phyloP scores from a whole-genome alignment of 164 flowering plant genomes.

The Nymphaea thermarum region DNA sequence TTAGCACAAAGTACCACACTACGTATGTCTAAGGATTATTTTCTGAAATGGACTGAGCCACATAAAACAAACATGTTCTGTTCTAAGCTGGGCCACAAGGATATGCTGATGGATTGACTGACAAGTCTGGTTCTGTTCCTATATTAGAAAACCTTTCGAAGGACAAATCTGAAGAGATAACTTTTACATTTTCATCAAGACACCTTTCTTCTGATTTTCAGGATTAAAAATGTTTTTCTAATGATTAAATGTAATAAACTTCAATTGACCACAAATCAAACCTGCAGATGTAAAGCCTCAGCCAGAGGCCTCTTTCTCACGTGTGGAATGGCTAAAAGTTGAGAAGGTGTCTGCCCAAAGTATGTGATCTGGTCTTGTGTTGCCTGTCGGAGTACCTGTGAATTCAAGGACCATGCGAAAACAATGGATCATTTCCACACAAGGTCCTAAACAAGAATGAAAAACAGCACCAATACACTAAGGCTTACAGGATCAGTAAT shows the following conservation, averaged over 20 bases:
- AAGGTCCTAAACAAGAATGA: not conserved
- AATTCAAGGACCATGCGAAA: not conserved
- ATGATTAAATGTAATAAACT: not conserved
- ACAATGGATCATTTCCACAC: not conserved
- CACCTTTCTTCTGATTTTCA: too few species aligned
- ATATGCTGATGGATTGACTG: too few species aligned
- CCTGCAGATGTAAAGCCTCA: conserved; percentile 95
- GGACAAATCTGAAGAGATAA: too few species aligned
- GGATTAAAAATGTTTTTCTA: too few species aligned
- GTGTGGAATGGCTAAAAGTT: conserved; percentile 84
- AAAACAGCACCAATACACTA: not conserved
- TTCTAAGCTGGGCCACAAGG: too few species aligned
- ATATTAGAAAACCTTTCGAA: too few species aligned
- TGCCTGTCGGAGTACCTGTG: conserved; percentile 78
- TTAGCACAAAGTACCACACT: too few species aligned
- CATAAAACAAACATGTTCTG: too few species aligned
- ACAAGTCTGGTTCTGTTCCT: too few species aligned
- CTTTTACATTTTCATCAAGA: too few species aligned
- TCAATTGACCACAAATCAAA: conserved; percentile 7
- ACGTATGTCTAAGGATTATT: too few species aligned
- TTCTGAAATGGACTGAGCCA: too few species aligned
- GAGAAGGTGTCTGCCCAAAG: conserved; percentile 99
- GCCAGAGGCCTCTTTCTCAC: conserved; percentile 59
- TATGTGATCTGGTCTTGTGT: conserved; percentile 98
- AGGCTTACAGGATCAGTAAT: conserved; percentile 77